Evolutionary conservation across 352 stramenopile species (phyloP), one percentile per base, ranked within the genome.

Genomic region (Discostella stelligera): DNA sequence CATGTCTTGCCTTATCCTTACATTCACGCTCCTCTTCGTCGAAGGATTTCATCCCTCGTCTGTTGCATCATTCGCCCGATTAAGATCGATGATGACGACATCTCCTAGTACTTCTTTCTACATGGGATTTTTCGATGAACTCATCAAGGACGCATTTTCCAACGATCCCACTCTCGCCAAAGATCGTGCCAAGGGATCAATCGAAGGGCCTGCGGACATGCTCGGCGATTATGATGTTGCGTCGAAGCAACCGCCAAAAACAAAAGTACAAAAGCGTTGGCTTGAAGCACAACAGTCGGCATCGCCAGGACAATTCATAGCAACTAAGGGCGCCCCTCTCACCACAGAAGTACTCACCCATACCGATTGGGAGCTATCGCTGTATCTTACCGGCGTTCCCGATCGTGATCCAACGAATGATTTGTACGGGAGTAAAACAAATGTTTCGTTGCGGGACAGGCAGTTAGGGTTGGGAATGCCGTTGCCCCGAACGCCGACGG

Each of bases 371-470:
- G 56, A 63, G 46, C 41, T 91, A 16, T 69, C 83, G 16, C 66
- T 93, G 0, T 91, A 81, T 55, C 44, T 93, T 7, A 83, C 79
- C 11, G 87, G 87, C 50, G 76, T 90, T 20, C 83, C 87, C 0
- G 69, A 89, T 23, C 32, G 70, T 32, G 87, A 93, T 70, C 87
- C 87, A 8, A 83, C 56, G 5, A 90, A 89, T 52, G 81, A 91
- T 75, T 65, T 93, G 50, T 93, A 88, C 66, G 87, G 73, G 14
- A 79, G 56, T 53, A 77, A 76, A 61, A 82, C 84, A 4, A 90
- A 89, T 62, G 89, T 91, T 66, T 88, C 83, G 1, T 59, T 66
- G 13, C 72, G 87, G 27, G 80, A 90, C 70, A 48, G 69, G 48
- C 18, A 79, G 27, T 66, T 83, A 32, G 84, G 87, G 16, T 60